Percentiles rank a stretch among this genome's conserved stretches.
These are phyloP conservation scores for Mytilinidion resinicola DNA, from an alignment of 495 filamentous ascomycete genomes.

Conservation along the genomic window DNA sequence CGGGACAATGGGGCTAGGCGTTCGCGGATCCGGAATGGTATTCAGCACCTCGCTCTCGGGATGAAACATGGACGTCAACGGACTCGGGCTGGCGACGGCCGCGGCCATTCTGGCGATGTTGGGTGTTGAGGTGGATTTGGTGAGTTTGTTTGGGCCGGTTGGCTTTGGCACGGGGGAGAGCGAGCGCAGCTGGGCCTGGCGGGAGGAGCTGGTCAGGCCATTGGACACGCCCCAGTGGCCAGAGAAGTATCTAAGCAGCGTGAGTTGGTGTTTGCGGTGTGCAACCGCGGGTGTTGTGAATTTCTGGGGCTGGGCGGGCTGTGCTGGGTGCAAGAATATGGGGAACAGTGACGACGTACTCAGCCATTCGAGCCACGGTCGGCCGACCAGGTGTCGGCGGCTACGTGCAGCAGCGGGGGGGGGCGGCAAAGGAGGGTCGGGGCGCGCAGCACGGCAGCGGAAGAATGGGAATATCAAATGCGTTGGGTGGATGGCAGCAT, in stretches of 20 bases:
- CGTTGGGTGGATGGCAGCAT: no score
- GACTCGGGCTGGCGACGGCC: not conserved
- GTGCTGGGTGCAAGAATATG: no score
- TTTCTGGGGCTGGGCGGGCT: no score
- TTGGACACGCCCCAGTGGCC: constrained; percentile 17
- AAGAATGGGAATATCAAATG: no score
- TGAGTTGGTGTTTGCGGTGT: no score
- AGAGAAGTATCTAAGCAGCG: constrained; percentile 11
- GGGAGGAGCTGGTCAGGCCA: constrained; percentile 16
- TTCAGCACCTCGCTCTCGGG: constrained; percentile 26
- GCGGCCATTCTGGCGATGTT: constrained; percentile 17
- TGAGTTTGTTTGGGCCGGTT: constrained; percentile 13
- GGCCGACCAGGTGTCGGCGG: no score
- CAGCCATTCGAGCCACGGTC: no score
- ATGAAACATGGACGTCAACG: not conserved
- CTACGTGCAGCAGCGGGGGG: no score
- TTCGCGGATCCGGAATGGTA: constrained; percentile 31
- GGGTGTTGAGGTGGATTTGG: constrained; percentile 28
- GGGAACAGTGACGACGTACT: no score
- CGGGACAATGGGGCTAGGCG: constrained; percentile 18
- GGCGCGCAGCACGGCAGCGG: no score
- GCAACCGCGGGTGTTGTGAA: no score
- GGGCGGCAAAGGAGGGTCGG: no score
- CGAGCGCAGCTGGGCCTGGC: constrained; percentile 18
- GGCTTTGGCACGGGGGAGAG: constrained; percentile 13